phyloP scores from a whole-genome alignment of 352 stramenopile species.

The Stephanocyclus meneghinianus region DNA sequence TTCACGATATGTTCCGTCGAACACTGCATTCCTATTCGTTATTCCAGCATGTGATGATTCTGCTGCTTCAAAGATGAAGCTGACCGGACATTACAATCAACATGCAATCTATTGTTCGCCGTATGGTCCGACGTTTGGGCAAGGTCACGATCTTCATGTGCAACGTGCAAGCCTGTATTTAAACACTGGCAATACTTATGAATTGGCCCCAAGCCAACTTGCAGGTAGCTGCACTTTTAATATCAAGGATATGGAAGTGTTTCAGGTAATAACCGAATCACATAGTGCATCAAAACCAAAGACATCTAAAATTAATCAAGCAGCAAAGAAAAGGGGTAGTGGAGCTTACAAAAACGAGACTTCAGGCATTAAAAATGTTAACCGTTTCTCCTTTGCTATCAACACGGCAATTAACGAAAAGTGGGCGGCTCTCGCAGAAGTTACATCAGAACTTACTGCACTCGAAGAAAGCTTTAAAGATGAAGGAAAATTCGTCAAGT shows the following conservation, averaged over 20 bases:
- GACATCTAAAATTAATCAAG: background rate
- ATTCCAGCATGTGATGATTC: background rate
- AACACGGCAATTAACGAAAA: constrained; percentile 39
- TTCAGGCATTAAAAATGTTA: background rate
- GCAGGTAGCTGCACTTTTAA: background rate
- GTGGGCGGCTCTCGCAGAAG: constrained; percentile 8
- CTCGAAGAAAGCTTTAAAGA: constrained; percentile 38
- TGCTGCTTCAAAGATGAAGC: constrained; percentile 24
- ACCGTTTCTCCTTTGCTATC: constrained; percentile 14
- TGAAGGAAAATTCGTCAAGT: constrained; percentile 20
- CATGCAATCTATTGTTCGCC: background rate
- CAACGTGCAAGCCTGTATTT: background rate
- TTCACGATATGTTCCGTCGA: background rate
- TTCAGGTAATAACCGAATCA: background rate
- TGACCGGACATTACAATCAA: background rate
- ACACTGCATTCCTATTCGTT: constrained; percentile 24
- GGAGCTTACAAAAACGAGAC: background rate
- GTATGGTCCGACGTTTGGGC: constrained; percentile 13
- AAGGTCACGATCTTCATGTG: background rate
- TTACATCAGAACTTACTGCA: constrained; percentile 11
- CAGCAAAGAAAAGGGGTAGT: background rate
- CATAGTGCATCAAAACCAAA: background rate
- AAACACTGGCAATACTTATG: background rate
- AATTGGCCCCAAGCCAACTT: background rate
- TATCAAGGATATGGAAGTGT: constrained; percentile 45